A percentile compares a stretch with the other conserved stretches of the same genome.
These are phyloP conservation scores for Hymenoscyphus albidus DNA, from an alignment of 2,329 filamentous ascomycete species.

Conservation along the genomic window DNA sequence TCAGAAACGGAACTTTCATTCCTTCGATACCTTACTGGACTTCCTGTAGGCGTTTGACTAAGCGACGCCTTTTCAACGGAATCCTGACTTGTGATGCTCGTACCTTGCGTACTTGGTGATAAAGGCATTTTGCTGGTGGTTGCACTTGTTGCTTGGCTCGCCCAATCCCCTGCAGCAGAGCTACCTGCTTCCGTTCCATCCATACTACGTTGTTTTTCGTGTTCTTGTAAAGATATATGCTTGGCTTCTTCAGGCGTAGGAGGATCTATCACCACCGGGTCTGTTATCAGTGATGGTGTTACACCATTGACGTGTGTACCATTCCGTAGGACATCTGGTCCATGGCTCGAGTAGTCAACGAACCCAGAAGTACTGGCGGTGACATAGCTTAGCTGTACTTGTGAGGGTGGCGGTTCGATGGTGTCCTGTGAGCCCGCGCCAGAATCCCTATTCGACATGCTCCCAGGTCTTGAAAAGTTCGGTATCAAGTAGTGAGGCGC, in stretches of 20 bases:
- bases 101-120: constrained; percentile 62
- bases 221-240: constrained; percentile 13
- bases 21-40: constrained; percentile 30
- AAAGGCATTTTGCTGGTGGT: constrained; percentile 61
- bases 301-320: constrained; percentile 16
- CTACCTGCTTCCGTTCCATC: constrained; percentile 59
- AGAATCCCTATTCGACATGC: background rate
- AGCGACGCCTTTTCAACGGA: constrained; percentile 15
- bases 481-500: constrained; percentile 10
- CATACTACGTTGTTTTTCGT: constrained; percentile 48
- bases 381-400: constrained; percentile 29
- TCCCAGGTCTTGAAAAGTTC: background rate
- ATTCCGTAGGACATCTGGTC: constrained; percentile 9
- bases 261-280: constrained; percentile 26
- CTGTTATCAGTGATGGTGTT: constrained; percentile 28
- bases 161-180: constrained; percentile 56
- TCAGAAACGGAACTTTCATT: constrained; percentile 19
- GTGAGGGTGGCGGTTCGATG: constrained; percentile 20
- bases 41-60: constrained; percentile 19
- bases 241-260: constrained; percentile 20
- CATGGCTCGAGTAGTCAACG: constrained; percentile 18
- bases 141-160: constrained; percentile 59
- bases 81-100: constrained; percentile 58
- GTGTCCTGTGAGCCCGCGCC: background rate
- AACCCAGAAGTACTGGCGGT: constrained; percentile 20